These are phyloP conservation scores for Moricandia moricandioides DNA, from an alignment of 345 rosid species.

Conservation along the genomic window DNA sequence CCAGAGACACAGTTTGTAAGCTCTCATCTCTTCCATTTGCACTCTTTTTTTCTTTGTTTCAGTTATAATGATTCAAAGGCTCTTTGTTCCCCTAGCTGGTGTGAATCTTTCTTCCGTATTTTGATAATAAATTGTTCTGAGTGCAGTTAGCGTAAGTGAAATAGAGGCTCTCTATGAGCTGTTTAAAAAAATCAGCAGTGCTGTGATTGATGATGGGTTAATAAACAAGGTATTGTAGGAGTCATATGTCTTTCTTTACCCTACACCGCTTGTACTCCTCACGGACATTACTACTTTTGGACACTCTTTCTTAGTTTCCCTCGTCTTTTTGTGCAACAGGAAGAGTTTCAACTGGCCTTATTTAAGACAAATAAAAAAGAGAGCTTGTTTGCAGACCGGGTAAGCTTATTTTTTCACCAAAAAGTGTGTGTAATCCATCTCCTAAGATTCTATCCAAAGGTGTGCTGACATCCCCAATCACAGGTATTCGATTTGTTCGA, in stretches of 20 bases:
- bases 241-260: not conserved
- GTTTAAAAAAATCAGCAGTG: constrained; percentile 95
- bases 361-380: constrained; percentile 70
- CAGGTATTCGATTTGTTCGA: constrained; percentile 93
- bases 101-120: not conserved
- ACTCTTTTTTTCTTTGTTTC: not conserved
- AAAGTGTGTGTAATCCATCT: not conserved
- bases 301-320: not conserved
- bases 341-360: constrained; percentile 68
- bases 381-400: constrained; percentile 72
- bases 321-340: constrained; percentile 36
- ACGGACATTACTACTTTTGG: constrained; percentile 1
- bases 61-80: constrained; percentile 4
- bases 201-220: constrained; percentile 88
- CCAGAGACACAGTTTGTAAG: constrained; percentile 86
- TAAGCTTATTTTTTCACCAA: not conserved
- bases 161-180: constrained; percentile 90
- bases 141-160: constrained; percentile 89
- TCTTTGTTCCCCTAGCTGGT: constrained; percentile 5
- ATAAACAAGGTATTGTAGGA: constrained; percentile 74
- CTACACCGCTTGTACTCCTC: not conserved
- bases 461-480: constrained; percentile 8
- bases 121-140: constrained; percentile 1
- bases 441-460: not conserved
- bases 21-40: constrained; percentile 9